Percentiles rank a stretch among this genome's conserved stretches.
Evolutionary conservation across 257 asterid genomes (phyloP).

Genomic region (Pogostemon cablin): DNA sequence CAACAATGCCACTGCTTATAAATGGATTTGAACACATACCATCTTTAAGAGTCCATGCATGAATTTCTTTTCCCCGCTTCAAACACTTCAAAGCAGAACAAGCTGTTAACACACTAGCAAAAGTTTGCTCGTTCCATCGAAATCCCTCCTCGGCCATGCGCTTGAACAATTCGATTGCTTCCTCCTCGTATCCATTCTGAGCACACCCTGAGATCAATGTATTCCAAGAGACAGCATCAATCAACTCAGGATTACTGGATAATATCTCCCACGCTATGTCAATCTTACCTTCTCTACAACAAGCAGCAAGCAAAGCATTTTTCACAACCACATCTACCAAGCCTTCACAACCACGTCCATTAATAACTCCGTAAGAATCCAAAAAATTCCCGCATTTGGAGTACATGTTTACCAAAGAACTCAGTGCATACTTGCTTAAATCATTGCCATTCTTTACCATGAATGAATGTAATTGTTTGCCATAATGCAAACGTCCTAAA

Average conservation of each 20-base stretch:
- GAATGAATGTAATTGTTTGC: constrained; percentile 69
- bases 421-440: constrained; percentile 61
- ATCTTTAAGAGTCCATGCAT: constrained; percentile 65
- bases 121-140: constrained; percentile 59
- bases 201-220: constrained; percentile 77
- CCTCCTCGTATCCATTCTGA: constrained; percentile 61
- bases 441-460: constrained; percentile 82
- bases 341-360: constrained; percentile 29
- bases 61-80: constrained; percentile 75
- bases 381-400: constrained; percentile 73
- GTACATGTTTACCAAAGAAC: constrained; percentile 87
- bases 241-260: constrained; percentile 47
- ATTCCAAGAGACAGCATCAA: constrained; percentile 82
- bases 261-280: constrained; percentile 62
- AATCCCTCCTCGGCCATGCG: constrained; percentile 59
- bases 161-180: constrained; percentile 61
- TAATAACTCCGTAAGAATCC: constrained; percentile 56
- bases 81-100: constrained; percentile 62
- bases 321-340: constrained; percentile 66
- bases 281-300: constrained; percentile 77
- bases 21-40: constrained; percentile 60
- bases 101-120: constrained; percentile 65
- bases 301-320: constrained; percentile 82
- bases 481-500: constrained; percentile 48
- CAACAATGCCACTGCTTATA: constrained; percentile 72